Evolutionary conservation across 2,329 filamentous ascomycete genomes (phyloP), one percentile per base, ranked within the genome.

Genomic region (Alternaria sp.): DNA sequence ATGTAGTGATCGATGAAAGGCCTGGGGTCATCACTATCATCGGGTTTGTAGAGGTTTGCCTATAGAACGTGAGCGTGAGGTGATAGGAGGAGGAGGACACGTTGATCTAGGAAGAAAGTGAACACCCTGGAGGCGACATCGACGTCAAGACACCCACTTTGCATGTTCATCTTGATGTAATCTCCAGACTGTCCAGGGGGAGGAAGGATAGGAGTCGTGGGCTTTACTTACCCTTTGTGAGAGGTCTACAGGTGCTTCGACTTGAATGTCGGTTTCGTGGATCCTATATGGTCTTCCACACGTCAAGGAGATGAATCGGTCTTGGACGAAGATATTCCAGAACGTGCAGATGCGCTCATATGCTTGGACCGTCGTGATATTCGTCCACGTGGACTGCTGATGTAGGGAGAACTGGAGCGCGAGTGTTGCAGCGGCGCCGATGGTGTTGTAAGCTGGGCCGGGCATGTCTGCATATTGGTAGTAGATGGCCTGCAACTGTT

Each of bases 241-340:
- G 2, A 71, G 45, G 10, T 67, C 68, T 5, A 50, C 44, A 4
- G 75, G 73, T 17, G 68, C 50, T 3, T 74, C 71, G 5, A 78
- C 68, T 32, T 77, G 65, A 9, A 76, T 66, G 21, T 77, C 76
- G 3, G 59, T 30, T 47, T 75, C 72, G 26, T 71, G 72, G 13
- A 79, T 70, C 12, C 70, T 68, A 30, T 74, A 74, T 1, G 77
- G 77, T 17, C 76, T 69, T 17, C 72, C 70, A 52, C 74, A 79
- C 12, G 75, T 73, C 12, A 77, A 54, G 1, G 76, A 72, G 43
- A 78, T 76, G 8, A 69, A 69, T 17, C 71, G 72, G 50, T 79
- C 77, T 11, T 66, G 43, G 15, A 74, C 65, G 23, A 73, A 70
- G 2, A 75, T 50, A 6, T 68, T 73, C 76, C 77, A 79, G 54